Percentiles rank a stretch among this genome's conserved stretches.
Conservation (phyloP, 306 rosid species). For the Lotus japonicus region DNA sequence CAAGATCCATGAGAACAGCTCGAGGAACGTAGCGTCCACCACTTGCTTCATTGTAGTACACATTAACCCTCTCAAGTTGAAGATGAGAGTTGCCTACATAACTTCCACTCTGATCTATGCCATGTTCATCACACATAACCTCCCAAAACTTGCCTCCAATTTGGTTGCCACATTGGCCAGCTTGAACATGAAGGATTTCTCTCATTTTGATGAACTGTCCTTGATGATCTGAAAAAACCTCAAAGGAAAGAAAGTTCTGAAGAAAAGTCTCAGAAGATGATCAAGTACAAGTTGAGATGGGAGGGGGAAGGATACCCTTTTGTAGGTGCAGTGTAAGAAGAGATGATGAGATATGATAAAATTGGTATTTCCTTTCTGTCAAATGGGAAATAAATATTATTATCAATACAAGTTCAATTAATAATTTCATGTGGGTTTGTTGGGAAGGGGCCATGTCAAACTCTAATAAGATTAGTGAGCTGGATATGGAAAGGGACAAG, state of each 20-base stretch:
- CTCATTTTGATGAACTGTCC: conserved; percentile 42
- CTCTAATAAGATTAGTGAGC: conserved; percentile 55
- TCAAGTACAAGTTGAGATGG: conserved; percentile 9
- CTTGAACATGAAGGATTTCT: conserved; percentile 88
- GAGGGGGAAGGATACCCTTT: conserved; percentile 19
- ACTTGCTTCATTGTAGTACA: conserved; percentile 80
- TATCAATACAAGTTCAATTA: conserved; percentile 32
- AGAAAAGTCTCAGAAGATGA: background rate
- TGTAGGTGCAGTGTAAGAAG: conserved; percentile 33
- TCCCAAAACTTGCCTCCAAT: conserved; percentile 91
- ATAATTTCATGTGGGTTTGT: conserved; percentile 71
- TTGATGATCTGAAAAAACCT: background rate
- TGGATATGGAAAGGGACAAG: conserved; percentile 68
- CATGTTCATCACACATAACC: conserved; percentile 88
- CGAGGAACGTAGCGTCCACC: conserved; percentile 84
- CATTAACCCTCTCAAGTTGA: conserved; percentile 85
- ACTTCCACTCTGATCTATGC: conserved; percentile 62
- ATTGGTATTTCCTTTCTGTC: conserved; percentile 9
- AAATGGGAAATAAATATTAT: background rate
- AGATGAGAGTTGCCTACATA: conserved; percentile 55
- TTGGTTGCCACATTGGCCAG: conserved; percentile 91
- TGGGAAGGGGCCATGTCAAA: conserved; percentile 55
- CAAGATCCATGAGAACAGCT: conserved; percentile 85
- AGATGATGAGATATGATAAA: conserved; percentile 3
- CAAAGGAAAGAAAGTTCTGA: background rate